phyloP scores from a whole-genome alignment of 2,329 filamentous ascomycete genomes.

The Cadophora sp. region DNA sequence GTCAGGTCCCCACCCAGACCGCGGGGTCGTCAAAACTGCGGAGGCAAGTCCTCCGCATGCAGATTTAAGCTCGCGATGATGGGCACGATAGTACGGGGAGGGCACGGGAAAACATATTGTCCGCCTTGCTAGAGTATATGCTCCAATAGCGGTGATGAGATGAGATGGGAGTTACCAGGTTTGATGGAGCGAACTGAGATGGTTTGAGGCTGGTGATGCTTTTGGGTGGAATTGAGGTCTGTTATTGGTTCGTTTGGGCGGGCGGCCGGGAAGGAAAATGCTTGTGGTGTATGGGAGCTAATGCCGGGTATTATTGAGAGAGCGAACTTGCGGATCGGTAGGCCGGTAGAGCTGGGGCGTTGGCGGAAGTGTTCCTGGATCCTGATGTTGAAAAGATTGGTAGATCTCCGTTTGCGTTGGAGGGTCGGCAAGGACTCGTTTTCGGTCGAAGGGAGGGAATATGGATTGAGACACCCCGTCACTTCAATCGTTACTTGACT shows the following conservation, averaged over 20 bases:
- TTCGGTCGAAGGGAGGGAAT: not conserved
- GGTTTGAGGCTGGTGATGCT: not conserved
- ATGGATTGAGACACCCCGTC: not conserved
- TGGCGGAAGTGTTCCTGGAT: not conserved
- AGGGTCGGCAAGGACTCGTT: not conserved
- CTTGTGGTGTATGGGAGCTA: slow-evolving; percentile 6
- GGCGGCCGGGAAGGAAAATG: not conserved
- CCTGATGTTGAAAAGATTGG: not conserved
- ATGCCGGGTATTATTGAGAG: slow-evolving; percentile 14
- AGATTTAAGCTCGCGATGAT: slow-evolving; percentile 5
- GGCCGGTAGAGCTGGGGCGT: not conserved
- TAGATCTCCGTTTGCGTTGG: not conserved
- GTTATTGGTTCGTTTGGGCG: not conserved
- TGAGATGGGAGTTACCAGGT: not conserved
- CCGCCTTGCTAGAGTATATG: slow-evolving; percentile 6
- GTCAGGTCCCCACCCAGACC: slow-evolving; percentile 4
- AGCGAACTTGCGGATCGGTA: not conserved
- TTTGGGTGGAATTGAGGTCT: not conserved
- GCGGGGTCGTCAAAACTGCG: slow-evolving; percentile 6
- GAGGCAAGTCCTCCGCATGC: slow-evolving; percentile 8
- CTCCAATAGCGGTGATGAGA: slow-evolving; percentile 6
- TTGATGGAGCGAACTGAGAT: not conserved
- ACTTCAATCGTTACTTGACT: no score
- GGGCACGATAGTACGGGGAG: not conserved
- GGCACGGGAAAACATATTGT: slow-evolving; percentile 10